phyloP scores from a whole-genome alignment of 495 filamentous ascomycete genomes.

The Aspergillus sclerotiicarbonarius region DNA sequence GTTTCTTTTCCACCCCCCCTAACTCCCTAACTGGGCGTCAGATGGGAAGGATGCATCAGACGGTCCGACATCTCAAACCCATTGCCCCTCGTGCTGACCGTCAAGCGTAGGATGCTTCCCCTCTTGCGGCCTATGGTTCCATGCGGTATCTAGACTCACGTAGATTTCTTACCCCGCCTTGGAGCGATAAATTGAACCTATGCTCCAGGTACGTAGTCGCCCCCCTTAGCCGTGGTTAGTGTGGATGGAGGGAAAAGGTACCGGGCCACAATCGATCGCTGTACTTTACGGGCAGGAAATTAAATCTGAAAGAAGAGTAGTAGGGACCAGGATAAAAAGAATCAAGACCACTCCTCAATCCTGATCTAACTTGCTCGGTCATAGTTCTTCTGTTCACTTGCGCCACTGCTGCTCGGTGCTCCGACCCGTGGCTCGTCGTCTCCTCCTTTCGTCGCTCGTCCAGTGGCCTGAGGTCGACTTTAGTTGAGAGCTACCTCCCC shows the following conservation, averaged over 20 bases:
- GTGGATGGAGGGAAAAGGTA: conserved; percentile 3
- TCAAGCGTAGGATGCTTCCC: neutral
- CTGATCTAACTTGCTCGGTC: conserved; percentile 14
- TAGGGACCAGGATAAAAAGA: neutral
- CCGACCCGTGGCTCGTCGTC: conserved; percentile 29
- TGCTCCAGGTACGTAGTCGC: neutral
- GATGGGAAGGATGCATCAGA: conserved; percentile 3
- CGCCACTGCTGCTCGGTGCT: conserved; percentile 24
- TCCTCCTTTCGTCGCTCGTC: conserved; percentile 22
- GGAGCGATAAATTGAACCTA: conserved; percentile 13
- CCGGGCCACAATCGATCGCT: neutral
- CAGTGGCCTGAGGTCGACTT: conserved; percentile 25
- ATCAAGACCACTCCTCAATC: neutral
- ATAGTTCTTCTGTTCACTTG: conserved; percentile 16
- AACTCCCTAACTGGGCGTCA: neutral
- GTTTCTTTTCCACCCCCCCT: neutral
- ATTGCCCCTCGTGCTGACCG: too few species aligned
- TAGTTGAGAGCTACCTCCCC: conserved; percentile 1
- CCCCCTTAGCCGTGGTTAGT: conserved; percentile 8
- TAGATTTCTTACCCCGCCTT: conserved; percentile 18
- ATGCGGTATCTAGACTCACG: conserved; percentile 17
- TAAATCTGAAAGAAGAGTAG: neutral
- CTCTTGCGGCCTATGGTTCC: conserved; percentile 15
- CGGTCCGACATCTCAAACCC: too few species aligned
- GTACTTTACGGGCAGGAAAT: neutral